A percentile compares a stretch with the other conserved stretches of the same genome.
These are phyloP conservation scores for Pugionium cornutum DNA, from an alignment of 345 rosid species.

Conservation along the genomic window DNA sequence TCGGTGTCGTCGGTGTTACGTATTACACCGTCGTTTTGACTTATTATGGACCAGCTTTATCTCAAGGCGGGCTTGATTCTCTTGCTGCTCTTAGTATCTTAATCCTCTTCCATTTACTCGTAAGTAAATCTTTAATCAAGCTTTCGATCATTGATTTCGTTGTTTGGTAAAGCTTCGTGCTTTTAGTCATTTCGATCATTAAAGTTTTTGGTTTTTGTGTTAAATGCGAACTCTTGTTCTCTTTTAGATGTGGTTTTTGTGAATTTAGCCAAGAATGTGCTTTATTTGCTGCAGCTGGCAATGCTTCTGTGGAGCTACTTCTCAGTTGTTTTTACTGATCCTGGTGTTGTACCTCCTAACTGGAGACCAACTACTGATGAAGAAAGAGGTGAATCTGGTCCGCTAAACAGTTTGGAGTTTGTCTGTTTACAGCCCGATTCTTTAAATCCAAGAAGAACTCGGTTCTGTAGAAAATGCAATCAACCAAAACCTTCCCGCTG, in stretches of 20 bases:
- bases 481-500: slow-evolving; percentile 94
- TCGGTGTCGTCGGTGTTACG: slow-evolving; percentile 76
- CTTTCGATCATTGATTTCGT: slow-evolving; percentile 40
- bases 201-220: slow-evolving; percentile 11
- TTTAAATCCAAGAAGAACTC: slow-evolving; percentile 60
- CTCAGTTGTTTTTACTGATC: slow-evolving; percentile 91
- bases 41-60: slow-evolving; percentile 61
- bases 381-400: slow-evolving; percentile 92
- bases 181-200: slow-evolving; percentile 3
- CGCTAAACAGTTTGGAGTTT: slow-evolving; percentile 61
- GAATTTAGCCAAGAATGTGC: slow-evolving; percentile 14
- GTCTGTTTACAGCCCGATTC: slow-evolving; percentile 54
- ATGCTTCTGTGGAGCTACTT: slow-evolving; percentile 98
- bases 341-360: slow-evolving; percentile 89
- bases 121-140: slow-evolving; percentile 39
- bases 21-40: slow-evolving; percentile 77
- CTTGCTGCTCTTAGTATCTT: slow-evolving; percentile 51
- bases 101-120: slow-evolving; percentile 79
- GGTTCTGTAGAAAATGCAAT: slow-evolving; percentile 90
- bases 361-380: slow-evolving; percentile 88
- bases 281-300: slow-evolving; percentile 56
- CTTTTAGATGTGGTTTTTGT: slow-evolving; percentile 7
- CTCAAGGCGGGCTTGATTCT: slow-evolving; percentile 56
- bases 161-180: slow-evolving; percentile 50
- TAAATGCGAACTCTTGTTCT: slow-evolving; percentile 11